phyloP scores from a whole-genome alignment of 2,329 filamentous ascomycete species.

The Cladosporium halotolerans region DNA sequence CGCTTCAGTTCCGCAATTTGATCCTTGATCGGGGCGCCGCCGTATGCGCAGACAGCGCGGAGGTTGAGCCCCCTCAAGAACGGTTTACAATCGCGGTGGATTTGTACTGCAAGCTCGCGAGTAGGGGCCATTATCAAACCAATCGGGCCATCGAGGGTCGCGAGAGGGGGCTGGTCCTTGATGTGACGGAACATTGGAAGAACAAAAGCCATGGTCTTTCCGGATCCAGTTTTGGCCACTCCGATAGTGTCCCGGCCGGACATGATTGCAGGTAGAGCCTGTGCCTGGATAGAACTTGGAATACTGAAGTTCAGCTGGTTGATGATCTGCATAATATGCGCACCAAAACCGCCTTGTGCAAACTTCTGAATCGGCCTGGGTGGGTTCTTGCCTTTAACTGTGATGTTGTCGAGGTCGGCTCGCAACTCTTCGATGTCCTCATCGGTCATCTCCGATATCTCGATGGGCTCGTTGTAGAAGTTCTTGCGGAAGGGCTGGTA shows the following conservation, averaged over 20 bases:
- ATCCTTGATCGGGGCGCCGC: slow-evolving; percentile 91
- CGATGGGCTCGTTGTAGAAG: slow-evolving; percentile 87
- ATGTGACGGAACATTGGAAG: slow-evolving; percentile 98
- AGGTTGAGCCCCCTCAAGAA: slow-evolving; percentile 83
- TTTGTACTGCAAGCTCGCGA: slow-evolving; percentile 86
- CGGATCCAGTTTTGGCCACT: slow-evolving; percentile 94
- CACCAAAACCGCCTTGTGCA: slow-evolving; percentile 87
- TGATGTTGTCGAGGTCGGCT: slow-evolving; percentile 88
- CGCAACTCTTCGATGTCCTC: slow-evolving; percentile 76
- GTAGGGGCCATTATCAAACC: slow-evolving; percentile 89
- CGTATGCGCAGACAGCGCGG: slow-evolving; percentile 85
- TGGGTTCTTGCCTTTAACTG: slow-evolving; percentile 78
- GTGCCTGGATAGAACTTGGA: slow-evolving; percentile 89
- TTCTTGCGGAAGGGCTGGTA: slow-evolving; percentile 84
- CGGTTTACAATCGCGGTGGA: slow-evolving; percentile 88
- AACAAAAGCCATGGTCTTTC: slow-evolving; percentile 92
- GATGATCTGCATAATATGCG: slow-evolving; percentile 81
- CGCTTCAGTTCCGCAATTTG: slow-evolving; percentile 96
- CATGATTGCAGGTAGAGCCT: slow-evolving; percentile 92
- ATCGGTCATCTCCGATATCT: slow-evolving; percentile 75
- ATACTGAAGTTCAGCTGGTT: slow-evolving; percentile 74
- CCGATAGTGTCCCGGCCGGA: slow-evolving; percentile 92
- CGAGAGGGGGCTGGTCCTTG: slow-evolving; percentile 80
- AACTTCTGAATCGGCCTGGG: slow-evolving; percentile 94
- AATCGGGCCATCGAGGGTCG: slow-evolving; percentile 79